phyloP scores from a whole-genome alignment of 1,139 yeast genomes.

The Protomyces inouyei region DNA sequence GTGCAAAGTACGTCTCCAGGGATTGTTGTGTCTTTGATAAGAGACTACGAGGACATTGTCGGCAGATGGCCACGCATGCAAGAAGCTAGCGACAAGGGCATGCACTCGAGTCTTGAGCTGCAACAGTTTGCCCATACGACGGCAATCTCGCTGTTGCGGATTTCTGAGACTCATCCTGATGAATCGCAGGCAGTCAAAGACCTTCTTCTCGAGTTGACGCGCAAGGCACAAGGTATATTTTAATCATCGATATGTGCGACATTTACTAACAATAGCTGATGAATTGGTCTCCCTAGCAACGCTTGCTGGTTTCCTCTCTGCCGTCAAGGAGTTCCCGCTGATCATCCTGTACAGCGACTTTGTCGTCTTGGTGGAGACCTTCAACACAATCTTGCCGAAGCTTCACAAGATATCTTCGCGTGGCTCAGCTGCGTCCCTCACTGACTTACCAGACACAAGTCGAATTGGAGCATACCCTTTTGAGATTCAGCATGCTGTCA shows the following conservation, averaged over 20 bases:
- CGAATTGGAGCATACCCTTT: neutral
- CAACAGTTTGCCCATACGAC: neutral
- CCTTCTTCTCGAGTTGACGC: neutral
- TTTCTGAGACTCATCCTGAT: neutral
- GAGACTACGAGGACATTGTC: neutral
- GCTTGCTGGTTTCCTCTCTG: slow-evolving; percentile 3
- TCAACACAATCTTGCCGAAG: neutral
- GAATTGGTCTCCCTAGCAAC: neutral
- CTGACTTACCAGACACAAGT: neutral
- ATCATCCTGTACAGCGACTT: slow-evolving; percentile 8
- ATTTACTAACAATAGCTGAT: neutral
- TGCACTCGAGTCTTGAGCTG: neutral
- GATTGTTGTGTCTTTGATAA: neutral
- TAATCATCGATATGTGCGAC: neutral
- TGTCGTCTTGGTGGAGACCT: neutral
- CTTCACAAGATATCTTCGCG: neutral
- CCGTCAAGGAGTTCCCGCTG: neutral
- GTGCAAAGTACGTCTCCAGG: neutral
- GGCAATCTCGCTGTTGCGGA: neutral
- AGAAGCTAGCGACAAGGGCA: neutral
- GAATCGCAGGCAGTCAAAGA: neutral
- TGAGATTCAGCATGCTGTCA: neutral
- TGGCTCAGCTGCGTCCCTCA: neutral
- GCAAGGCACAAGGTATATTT: neutral
- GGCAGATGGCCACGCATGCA: slow-evolving; percentile 10